Conservation (phyloP, 1,139 yeast species). For the Sugiyamaella castrensis region DNA sequence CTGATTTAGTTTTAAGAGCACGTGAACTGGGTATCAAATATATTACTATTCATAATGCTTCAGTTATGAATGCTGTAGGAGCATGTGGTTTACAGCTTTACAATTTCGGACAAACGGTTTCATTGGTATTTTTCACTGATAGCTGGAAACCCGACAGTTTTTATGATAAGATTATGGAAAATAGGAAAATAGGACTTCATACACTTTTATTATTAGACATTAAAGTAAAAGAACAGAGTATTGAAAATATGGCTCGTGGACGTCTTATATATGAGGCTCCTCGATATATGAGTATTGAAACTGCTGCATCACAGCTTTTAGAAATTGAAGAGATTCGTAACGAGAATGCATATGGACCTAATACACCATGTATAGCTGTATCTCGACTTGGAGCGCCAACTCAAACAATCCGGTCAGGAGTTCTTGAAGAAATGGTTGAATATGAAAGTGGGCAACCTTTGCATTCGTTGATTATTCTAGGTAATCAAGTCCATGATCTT, state of each 20-base stretch:
- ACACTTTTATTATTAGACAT: slow-evolving; percentile 85
- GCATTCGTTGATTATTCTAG: slow-evolving; percentile 86
- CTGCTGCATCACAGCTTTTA: slow-evolving; percentile 82
- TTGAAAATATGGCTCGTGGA: slow-evolving; percentile 93
- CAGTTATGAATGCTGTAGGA: slow-evolving; percentile 98
- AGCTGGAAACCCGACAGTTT: slow-evolving; percentile 96
- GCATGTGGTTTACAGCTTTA: slow-evolving; percentile 95
- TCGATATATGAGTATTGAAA: slow-evolving; percentile 87
- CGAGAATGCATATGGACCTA: slow-evolving; percentile 65
- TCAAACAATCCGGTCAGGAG: slow-evolving; percentile 82
- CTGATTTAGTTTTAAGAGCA: slow-evolving; percentile 88
- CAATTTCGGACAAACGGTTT: slow-evolving; percentile 94
- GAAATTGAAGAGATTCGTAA: slow-evolving; percentile 79
- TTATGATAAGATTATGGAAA: slow-evolving; percentile 84
- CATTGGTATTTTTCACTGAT: slow-evolving; percentile 92
- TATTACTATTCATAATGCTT: slow-evolving; percentile 89
- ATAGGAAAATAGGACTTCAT: slow-evolving; percentile 84
- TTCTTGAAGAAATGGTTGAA: slow-evolving; percentile 60
- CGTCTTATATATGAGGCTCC: slow-evolving; percentile 94
- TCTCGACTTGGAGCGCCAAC: slow-evolving; percentile 85
- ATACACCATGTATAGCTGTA: slow-evolving; percentile 91
- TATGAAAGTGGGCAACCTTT: slow-evolving; percentile 94
- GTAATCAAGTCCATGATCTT: slow-evolving; percentile 90
- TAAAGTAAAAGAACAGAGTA: slow-evolving; percentile 94
- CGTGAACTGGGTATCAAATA: slow-evolving; percentile 75